Conservation (phyloP, 2,329 filamentous ascomycete species). For the Botrytis pseudocinerea region DNA sequence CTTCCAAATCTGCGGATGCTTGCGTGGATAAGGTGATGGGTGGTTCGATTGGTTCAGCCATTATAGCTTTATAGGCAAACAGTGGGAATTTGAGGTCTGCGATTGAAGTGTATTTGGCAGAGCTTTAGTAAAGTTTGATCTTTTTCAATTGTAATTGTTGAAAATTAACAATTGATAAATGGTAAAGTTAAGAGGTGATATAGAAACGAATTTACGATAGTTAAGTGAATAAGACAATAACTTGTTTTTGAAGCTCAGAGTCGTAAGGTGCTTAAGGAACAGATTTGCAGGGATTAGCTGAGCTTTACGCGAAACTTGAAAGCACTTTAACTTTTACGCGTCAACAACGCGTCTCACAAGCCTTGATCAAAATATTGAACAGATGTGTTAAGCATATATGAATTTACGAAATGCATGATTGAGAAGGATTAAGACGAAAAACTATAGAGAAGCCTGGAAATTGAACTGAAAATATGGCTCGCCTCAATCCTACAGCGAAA, state of each 20-base stretch:
- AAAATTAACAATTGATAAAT: neutral
- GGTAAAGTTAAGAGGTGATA: neutral
- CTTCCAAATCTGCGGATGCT: conserved; percentile 34
- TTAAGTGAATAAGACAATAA: conserved; percentile 13
- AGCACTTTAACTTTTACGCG: conserved; percentile 26
- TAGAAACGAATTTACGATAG: conserved; percentile 23
- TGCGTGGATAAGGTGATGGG: conserved; percentile 30
- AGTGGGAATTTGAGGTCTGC: neutral
- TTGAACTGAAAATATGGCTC: conserved; percentile 32
- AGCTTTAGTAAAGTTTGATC: neutral
- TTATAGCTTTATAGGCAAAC: conserved; percentile 22
- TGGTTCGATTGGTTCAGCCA: conserved; percentile 38
- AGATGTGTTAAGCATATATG: conserved; percentile 3
- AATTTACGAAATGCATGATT: neutral
- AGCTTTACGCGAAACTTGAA: conserved; percentile 21
- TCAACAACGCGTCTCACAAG: conserved; percentile 27
- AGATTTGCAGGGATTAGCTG: conserved; percentile 8
- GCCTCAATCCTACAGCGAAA: conserved; percentile 32
- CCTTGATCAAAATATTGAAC: conserved; percentile 1
- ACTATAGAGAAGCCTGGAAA: neutral
- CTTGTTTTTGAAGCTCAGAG: conserved; percentile 10
- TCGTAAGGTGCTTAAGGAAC: neutral
- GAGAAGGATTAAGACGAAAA: neutral
- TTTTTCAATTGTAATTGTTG: neutral
- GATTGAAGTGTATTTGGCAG: neutral